phyloP scores from a whole-genome alignment of 495 filamentous ascomycete genomes.

The Mytilinidion resinicola region DNA sequence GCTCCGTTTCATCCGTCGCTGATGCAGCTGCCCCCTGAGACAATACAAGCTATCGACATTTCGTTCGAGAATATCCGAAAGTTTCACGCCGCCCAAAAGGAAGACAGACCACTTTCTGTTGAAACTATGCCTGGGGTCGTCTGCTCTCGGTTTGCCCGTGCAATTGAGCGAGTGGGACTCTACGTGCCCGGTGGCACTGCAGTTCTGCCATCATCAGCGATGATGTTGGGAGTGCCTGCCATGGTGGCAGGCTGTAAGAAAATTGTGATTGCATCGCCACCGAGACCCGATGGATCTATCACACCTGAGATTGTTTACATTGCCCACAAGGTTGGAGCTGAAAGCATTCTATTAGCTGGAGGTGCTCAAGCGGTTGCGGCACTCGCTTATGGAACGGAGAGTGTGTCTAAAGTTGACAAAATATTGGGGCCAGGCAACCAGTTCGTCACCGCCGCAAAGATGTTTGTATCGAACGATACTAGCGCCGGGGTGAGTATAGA shows the following conservation, averaged over 20 bases:
- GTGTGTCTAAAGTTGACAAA: constrained; percentile 93
- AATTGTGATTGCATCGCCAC: constrained; percentile 89
- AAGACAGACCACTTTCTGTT: constrained; percentile 69
- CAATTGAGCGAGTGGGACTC: constrained; percentile 89
- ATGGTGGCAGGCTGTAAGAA: constrained; percentile 96
- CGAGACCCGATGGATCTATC: constrained; percentile 79
- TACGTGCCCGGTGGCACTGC: constrained; percentile 96
- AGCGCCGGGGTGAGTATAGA: constrained; percentile 92
- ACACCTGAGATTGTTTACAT: constrained; percentile 96
- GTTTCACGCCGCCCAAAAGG: constrained; percentile 86
- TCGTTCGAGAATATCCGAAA: constrained; percentile 89
- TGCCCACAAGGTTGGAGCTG: constrained; percentile 94
- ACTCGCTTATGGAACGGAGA: constrained; percentile 78
- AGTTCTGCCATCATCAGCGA: constrained; percentile 87
- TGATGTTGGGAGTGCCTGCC: constrained; percentile 96
- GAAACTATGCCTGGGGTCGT: constrained; percentile 97
- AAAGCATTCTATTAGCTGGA: constrained; percentile 89
- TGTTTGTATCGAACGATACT: constrained; percentile 93
- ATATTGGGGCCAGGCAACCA: constrained; percentile 97
- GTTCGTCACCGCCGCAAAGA: constrained; percentile 97
- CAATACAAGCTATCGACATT: constrained; percentile 81
- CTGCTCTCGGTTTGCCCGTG: constrained; percentile 86
- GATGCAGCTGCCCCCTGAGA: constrained; percentile 78
- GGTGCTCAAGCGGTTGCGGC: constrained; percentile 93
- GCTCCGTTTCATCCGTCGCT: constrained; percentile 79